phyloP scores from a whole-genome alignment of 2,329 filamentous ascomycete species.

The Hirsutella rhossiliensis region DNA sequence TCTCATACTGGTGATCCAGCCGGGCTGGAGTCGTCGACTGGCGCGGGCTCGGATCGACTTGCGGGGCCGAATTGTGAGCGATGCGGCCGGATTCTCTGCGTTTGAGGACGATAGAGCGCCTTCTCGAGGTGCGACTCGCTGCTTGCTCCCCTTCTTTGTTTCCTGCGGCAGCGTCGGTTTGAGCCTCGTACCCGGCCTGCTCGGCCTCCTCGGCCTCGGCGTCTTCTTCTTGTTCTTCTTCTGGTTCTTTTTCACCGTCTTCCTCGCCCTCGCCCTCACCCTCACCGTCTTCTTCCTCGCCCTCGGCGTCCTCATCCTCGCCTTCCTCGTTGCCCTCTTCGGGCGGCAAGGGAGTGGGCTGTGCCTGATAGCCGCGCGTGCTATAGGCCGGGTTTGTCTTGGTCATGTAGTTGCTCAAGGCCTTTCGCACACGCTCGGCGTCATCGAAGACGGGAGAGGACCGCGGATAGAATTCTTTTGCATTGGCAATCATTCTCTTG shows the following conservation, averaged over 20 bases:
- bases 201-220: not conserved
- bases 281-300: constrained; percentile 15
- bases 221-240: not conserved
- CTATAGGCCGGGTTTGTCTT: constrained; percentile 77
- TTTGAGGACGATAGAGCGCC: constrained; percentile 27
- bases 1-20: constrained; percentile 41
- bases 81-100: constrained; percentile 22
- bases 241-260: constrained; percentile 13
- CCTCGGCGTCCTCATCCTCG: constrained; percentile 16
- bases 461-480: constrained; percentile 71
- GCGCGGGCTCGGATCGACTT: constrained; percentile 19
- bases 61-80: constrained; percentile 19
- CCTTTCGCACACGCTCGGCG: constrained; percentile 76
- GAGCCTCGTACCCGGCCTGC: constrained; percentile 9
- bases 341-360: constrained; percentile 58
- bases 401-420: constrained; percentile 78
- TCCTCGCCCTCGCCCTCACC: constrained; percentile 20
- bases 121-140: constrained; percentile 17
- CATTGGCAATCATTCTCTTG: constrained; percentile 79
- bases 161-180: constrained; percentile 11
- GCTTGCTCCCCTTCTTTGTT: constrained; percentile 17
- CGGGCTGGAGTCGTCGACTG: constrained; percentile 26
- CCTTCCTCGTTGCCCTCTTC: constrained; percentile 17
- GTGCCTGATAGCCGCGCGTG: constrained; percentile 52
- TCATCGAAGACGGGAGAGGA: constrained; percentile 65